These are phyloP conservation scores for Talaromyces stipitatus DNA, from an alignment of 495 filamentous ascomycete species.

Conservation along the genomic window DNA sequence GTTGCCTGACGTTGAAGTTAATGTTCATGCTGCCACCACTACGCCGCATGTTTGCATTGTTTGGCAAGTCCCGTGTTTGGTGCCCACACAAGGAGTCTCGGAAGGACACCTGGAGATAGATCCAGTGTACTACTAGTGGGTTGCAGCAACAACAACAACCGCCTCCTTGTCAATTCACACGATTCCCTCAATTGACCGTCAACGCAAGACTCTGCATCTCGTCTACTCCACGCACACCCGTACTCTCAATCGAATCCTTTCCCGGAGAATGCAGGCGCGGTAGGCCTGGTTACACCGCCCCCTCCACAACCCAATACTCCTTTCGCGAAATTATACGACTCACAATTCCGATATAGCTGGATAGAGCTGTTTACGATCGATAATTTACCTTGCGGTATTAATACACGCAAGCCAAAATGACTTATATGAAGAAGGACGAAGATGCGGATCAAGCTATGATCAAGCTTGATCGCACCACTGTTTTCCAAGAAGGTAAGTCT, in stretches of 20 bases:
- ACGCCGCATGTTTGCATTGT: slow-evolving; percentile 40
- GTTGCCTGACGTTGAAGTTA: neutral
- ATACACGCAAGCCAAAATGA: slow-evolving; percentile 49
- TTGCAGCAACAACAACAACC: slow-evolving; percentile 8
- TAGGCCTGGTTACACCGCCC: slow-evolving; percentile 15
- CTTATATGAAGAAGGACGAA: slow-evolving; percentile 97
- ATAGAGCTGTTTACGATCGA: neutral
- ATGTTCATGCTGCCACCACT: neutral
- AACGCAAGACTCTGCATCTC: neutral
- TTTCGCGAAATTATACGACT: neutral
- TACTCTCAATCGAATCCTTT: neutral
- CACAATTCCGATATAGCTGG: neutral
- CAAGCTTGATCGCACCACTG: slow-evolving; percentile 94
- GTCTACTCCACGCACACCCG: neutral
- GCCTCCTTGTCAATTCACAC: neutral
- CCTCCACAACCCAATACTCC: slow-evolving; percentile 6
- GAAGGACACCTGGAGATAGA: slow-evolving; percentile 41
- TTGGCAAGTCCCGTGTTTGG: slow-evolving; percentile 20
- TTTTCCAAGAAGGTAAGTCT: slow-evolving; percentile 92
- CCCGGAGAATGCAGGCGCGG: slow-evolving; percentile 26
- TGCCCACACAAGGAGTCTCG: slow-evolving; percentile 33
- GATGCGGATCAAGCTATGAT: slow-evolving; percentile 87
- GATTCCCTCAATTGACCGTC: neutral
- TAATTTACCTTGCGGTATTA: neutral
- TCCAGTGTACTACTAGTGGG: slow-evolving; percentile 11